These are phyloP conservation scores for Marsdenia floribunda DNA, from an alignment of 257 asterid species.

Conservation along the genomic window DNA sequence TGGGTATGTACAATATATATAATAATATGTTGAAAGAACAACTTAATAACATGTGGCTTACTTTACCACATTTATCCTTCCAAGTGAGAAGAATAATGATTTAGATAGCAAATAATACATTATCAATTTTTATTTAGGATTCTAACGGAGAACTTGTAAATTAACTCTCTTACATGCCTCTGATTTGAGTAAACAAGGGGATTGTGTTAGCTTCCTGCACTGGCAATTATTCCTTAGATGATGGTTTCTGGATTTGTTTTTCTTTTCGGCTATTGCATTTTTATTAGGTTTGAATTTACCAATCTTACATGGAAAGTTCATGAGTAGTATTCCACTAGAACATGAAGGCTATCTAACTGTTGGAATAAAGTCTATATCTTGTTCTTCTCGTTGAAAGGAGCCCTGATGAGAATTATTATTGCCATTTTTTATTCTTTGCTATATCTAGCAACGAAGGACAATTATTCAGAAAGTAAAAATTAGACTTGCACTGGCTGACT, in stretches of 20 bases:
- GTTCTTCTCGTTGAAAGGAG: background rate
- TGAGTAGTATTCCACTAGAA: background rate
- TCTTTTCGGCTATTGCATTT: background rate
- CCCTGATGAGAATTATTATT: background rate
- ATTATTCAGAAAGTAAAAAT: background rate
- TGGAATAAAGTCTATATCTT: background rate
- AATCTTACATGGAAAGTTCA: background rate
- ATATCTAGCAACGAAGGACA: background rate
- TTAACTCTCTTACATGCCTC: background rate
- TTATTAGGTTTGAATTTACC: background rate
- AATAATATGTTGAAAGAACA: background rate
- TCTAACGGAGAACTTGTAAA: background rate
- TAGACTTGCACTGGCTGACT: background rate
- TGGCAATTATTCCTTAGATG: background rate
- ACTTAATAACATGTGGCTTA: background rate
- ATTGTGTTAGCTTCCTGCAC: background rate
- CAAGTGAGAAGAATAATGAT: background rate
- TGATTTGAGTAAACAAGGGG: background rate
- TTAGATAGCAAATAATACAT: background rate
- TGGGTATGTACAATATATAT: constrained; percentile 44
- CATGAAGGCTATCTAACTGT: background rate
- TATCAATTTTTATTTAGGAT: background rate
- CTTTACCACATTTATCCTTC: background rate
- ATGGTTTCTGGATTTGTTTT: background rate
- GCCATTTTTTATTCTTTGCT: background rate